Evolutionary conservation across 805 yeast species (phyloP).

Genomic region (Yamadazyma kitorensis): DNA sequence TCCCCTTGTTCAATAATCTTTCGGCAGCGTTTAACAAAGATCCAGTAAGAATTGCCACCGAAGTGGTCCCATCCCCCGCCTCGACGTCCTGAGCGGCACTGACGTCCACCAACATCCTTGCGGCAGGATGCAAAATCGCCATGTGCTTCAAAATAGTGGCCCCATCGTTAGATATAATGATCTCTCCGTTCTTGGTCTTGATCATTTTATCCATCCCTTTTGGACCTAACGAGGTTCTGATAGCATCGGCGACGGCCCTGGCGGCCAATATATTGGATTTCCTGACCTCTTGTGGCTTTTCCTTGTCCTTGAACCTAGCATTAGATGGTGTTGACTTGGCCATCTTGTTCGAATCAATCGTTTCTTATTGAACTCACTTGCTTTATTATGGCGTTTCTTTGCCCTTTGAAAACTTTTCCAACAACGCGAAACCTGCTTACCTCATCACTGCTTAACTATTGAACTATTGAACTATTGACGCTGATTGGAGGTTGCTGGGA

Average conservation of each 20-base stretch:
- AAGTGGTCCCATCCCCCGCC: slow-evolving; percentile 99
- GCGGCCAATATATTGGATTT: slow-evolving; percentile 88
- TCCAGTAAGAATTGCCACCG: slow-evolving; percentile 94
- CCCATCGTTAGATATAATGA: slow-evolving; percentile 95
- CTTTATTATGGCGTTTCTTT: too few species aligned
- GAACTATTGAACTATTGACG: too few species aligned
- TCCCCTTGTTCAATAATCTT: slow-evolving; percentile 79
- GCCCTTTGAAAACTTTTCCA: slow-evolving; percentile 8
- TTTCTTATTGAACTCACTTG: too few species aligned
- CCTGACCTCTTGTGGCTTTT: slow-evolving; percentile 93
- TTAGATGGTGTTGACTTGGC: slow-evolving; percentile 52
- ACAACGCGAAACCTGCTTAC: slow-evolving; percentile 1
- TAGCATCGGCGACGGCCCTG: slow-evolving; percentile 92
- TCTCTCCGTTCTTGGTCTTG: slow-evolving; percentile 88
- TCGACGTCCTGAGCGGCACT: slow-evolving; percentile 98
- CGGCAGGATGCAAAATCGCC: slow-evolving; percentile 99
- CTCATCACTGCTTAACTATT: too few species aligned
- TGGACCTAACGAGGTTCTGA: slow-evolving; percentile 94
- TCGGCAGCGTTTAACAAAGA: slow-evolving; percentile 95
- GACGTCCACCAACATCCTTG: slow-evolving; percentile 93
- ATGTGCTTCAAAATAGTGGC: slow-evolving; percentile 92
- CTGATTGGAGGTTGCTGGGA: neutral
- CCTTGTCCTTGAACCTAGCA: slow-evolving; percentile 88
- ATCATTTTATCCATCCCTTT: slow-evolving; percentile 99
- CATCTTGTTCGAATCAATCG: slow-evolving; percentile 4